Conservation (phyloP, 176 grass and related monocot species). For the Miscanthus lutarioriparius region DNA sequence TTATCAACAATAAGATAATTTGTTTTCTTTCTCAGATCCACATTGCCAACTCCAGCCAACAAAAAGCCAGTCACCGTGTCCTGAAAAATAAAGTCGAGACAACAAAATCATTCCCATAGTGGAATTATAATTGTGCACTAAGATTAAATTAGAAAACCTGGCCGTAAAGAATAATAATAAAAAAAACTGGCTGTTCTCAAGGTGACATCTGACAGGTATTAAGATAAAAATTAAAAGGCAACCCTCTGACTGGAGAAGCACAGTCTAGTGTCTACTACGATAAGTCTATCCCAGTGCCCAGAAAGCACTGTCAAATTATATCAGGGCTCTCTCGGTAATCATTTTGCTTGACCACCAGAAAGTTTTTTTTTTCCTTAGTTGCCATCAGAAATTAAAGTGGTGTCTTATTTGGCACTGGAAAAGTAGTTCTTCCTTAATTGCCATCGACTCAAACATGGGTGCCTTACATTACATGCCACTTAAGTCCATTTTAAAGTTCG, state of each 20-base stretch:
- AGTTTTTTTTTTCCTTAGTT: not conserved
- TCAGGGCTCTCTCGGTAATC: not conserved
- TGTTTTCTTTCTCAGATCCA: slow-evolving; percentile 70
- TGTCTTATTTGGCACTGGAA: not conserved
- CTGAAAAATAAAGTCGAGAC: slow-evolving; percentile 26
- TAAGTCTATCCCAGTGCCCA: not conserved
- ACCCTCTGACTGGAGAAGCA: not conserved
- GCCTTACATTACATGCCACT: no score
- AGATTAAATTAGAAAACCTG: not conserved
- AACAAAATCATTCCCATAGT: not conserved
- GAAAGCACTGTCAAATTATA: not conserved
- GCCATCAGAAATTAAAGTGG: not conserved
- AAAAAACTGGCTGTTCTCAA: not conserved
- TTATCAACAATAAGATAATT: slow-evolving; percentile 81
- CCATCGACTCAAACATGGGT: no score
- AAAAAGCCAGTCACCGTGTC: slow-evolving; percentile 78
- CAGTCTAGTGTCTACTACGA: not conserved
- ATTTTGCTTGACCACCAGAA: not conserved
- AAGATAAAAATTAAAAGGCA: not conserved
- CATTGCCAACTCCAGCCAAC: slow-evolving; percentile 75
- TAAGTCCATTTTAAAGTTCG: no score
- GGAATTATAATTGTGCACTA: not conserved
- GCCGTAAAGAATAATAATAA: not conserved
- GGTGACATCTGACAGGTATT: not conserved
- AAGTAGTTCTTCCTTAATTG: not conserved